A percentile compares a stretch with the other conserved stretches of the same genome.
Conservation (phyloP, 768 basidiomycete genomes). For the Mycena haematopus region DNA sequence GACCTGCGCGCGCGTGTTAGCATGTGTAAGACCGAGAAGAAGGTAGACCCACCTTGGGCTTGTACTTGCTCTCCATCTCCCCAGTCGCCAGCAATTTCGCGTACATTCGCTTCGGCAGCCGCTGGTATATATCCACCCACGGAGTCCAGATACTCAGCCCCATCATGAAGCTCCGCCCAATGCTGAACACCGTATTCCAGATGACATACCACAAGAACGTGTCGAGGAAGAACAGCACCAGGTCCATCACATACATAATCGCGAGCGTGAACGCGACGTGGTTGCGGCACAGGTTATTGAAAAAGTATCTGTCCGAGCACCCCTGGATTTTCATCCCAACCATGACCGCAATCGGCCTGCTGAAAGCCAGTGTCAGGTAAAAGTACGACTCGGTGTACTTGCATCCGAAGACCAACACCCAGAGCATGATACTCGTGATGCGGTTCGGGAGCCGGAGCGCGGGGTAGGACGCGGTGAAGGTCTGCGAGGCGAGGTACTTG, state of each 20-base stretch:
- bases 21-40: neutral
- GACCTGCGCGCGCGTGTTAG: slow-evolving; percentile 56
- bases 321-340: slow-evolving; percentile 94
- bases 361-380: slow-evolving; percentile 94
- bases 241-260: slow-evolving; percentile 99
- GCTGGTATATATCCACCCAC: slow-evolving; percentile 96
- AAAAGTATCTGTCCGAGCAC: slow-evolving; percentile 90
- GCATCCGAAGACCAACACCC: slow-evolving; percentile 94
- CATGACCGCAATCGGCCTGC: slow-evolving; percentile 92
- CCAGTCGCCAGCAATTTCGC: slow-evolving; percentile 91
- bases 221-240: slow-evolving; percentile 96
- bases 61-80: slow-evolving; percentile 99
- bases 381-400: slow-evolving; percentile 98
- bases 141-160: slow-evolving; percentile 99
- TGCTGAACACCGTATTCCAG: slow-evolving; percentile 96
- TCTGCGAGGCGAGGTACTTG: slow-evolving; percentile 98
- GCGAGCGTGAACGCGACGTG: slow-evolving; percentile 95
- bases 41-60: slow-evolving; percentile 80
- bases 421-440: slow-evolving; percentile 77
- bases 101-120: slow-evolving; percentile 96
- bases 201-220: slow-evolving; percentile 99
- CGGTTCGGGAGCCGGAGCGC: slow-evolving; percentile 66
- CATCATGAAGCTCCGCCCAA: slow-evolving; percentile 84
- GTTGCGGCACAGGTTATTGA: slow-evolving; percentile 84
- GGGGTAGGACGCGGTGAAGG: slow-evolving; percentile 97